These are phyloP conservation scores for Coccinonectria pachysandricola DNA, from an alignment of 2,329 filamentous ascomycete species.

Conservation along the genomic window DNA sequence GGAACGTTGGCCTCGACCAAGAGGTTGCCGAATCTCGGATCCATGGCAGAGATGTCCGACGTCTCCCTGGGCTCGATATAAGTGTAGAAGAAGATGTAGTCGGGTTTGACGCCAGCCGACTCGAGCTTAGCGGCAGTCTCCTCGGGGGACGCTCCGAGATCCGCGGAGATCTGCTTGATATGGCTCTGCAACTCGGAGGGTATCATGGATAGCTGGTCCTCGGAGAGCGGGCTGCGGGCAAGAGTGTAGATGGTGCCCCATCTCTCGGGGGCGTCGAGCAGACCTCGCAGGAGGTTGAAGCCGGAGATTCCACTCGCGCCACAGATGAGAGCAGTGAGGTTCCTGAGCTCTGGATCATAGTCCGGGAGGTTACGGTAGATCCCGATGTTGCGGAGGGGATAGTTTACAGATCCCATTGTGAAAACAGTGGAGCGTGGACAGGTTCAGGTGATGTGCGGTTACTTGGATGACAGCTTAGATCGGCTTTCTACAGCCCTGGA, in stretches of 20 bases:
- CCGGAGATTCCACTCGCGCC: slow-evolving; percentile 8
- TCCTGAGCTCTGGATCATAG: too few species aligned
- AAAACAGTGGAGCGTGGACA: too few species aligned
- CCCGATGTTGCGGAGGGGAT: too few species aligned
- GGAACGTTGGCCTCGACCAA: slow-evolving; percentile 3
- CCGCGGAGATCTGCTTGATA: background rate
- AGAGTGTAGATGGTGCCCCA: slow-evolving; percentile 5
- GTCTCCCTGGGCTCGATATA: slow-evolving; percentile 2
- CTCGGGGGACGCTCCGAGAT: background rate
- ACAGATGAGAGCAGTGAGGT: too few species aligned
- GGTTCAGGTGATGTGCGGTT: too few species aligned
- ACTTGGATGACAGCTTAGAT: too few species aligned
- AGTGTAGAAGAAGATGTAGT: slow-evolving; percentile 5
- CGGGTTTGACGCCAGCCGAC: background rate
- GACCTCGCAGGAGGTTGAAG: slow-evolving; percentile 1
- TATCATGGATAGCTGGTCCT: too few species aligned
- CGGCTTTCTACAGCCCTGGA: too few species aligned
- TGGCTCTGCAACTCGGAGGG: too few species aligned
- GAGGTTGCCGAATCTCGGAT: slow-evolving; percentile 1
- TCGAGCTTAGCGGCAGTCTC: background rate
- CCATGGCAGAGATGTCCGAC: background rate
- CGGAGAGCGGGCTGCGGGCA: slow-evolving; percentile 1
- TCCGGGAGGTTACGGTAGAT: too few species aligned
- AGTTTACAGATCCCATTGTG: too few species aligned
- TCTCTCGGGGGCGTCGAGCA: slow-evolving; percentile 1